Evolutionary conservation across 352 stramenopile species (phyloP), one percentile per base, ranked within the genome.

Genomic region (Phytophthora hibernalis): DNA sequence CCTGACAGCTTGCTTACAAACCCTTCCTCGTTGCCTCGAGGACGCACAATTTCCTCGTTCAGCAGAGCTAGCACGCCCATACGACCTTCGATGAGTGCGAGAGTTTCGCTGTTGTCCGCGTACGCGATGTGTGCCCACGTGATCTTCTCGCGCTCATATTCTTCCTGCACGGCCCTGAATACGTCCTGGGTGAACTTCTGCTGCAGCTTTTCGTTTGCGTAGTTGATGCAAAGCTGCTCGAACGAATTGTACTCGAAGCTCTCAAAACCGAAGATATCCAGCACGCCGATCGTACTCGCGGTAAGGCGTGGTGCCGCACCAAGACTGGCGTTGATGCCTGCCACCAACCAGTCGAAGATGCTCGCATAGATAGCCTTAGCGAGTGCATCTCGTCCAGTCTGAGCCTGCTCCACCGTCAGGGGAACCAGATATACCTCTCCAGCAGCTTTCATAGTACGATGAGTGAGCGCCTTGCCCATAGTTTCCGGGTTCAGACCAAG

Each of bases 141-240:
- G 65, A 98, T 90, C 33, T 77, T 48, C 58, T 92, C 82, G 22
- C 65, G 60, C 40, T 77, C 70, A 51, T 92, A 92, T 61, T 92
- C 84, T 44, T 87, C 74, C 58, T 89, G 69, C 35, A 91, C 82
- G 1, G 70, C 58, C 40, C 78, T 82, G 65, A 97, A 90, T 6
- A 90, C 82, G 26, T 88, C 80, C 42, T 83, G 67, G 9, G 76
- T 96, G 64, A 97, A 97, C 60, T 95, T 93, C 43, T 97, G 87
- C 82, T 96, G 85, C 24, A 96, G 75, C 43, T 92, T 87, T 68
- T 98, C 96, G 76, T 98, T 98, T 6, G 92, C 93, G 68, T 98
- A 98, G 72, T 98, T 98, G 72, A 98, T 98, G 50, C 93, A 97
- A 11, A 98, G 72, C 75, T 98, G 95, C 72, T 99, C 96, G 79